Evolutionary conservation across 202 grass and related monocot species (phyloP), one percentile per base, ranked within the genome.

Genomic region (Hordeum pubiflorum): DNA sequence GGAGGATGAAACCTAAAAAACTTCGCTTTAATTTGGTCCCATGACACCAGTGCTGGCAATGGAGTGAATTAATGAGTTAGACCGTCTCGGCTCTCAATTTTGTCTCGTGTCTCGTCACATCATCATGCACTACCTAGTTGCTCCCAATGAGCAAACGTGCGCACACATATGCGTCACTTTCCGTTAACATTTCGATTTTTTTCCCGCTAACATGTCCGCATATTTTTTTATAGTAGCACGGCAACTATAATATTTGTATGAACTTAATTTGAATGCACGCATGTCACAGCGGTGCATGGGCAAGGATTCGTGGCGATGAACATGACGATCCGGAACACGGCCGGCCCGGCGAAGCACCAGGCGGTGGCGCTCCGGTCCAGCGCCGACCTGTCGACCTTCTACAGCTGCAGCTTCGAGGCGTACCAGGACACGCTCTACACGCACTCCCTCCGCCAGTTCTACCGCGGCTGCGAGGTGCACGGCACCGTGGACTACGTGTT

Each of bases 371-470:
- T 94, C 74, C 88, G 91, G 0, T 90, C 86, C 5, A 74, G 84
- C 74, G 91, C 94, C 2, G 94, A 97, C 37, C 82, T 94, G 9
- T 97, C 91, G 10, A 79, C 87, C 9, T 91, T 92, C 86, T 92
- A 94, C 88, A 56, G 85, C 1, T 94, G 94, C 86, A 89, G 89
- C 83, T 84, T 97, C 76, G 83, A 94, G 76, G 91, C 87, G 15
- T 97, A 86, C 77, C 94, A 97, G 75, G 94, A 97, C 88, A 94
- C 94, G 18, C 88, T 97, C 6, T 97, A 97, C 83, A 83, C 91
- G 22, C 94, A 97, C 81, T 97, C 94, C 4, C 81, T 94, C 68
- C 70, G 91, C 0, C 94, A 97, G 78, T 97, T 97, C 87, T 97
- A 97, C 89, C 87, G 91, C 3, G 86, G 86, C 17, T 97, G 94